Conservation (phyloP, 2,329 filamentous ascomycete genomes). For the Aureobasidium subglaciale region DNA sequence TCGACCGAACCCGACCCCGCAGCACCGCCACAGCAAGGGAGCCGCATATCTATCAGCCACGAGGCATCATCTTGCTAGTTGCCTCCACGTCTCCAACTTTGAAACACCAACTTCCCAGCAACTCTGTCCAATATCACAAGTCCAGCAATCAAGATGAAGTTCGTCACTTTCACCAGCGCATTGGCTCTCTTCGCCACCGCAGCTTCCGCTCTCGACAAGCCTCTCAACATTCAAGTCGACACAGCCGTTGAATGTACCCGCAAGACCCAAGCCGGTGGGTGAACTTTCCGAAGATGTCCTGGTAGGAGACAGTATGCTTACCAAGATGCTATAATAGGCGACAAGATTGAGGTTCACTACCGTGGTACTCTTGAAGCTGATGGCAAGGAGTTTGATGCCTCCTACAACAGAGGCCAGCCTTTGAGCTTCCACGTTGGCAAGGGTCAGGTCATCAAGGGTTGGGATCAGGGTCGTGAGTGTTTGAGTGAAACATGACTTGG, state of each 20-base stretch:
- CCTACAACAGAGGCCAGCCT: conserved; percentile 71
- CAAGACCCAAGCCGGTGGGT: conserved; percentile 49
- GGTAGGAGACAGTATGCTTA: background rate
- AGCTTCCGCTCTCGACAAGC: conserved; percentile 41
- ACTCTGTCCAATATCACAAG: background rate
- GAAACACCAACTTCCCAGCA: background rate
- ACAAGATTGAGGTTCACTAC: conserved; percentile 83
- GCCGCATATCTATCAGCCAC: too few relatives aligned
- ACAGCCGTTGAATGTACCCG: conserved; percentile 67
- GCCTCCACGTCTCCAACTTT: conserved; percentile 7
- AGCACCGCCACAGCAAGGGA: too few relatives aligned
- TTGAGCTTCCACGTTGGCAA: conserved; percentile 73
- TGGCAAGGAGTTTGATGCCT: conserved; percentile 49
- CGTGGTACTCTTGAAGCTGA: conserved; percentile 66
- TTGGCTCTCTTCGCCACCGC: conserved; percentile 45
- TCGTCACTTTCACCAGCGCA: conserved; percentile 19
- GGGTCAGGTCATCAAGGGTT: conserved; percentile 91
- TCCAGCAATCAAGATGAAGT: background rate
- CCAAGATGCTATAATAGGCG: conserved; percentile 42
- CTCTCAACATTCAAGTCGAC: conserved; percentile 70
- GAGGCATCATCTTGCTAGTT: too few relatives aligned
- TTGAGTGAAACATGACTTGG: background rate
- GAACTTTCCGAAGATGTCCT: background rate
- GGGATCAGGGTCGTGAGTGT: conserved; percentile 63
- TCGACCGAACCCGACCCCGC: too few relatives aligned